Evolutionary conservation across 257 asterid genomes (phyloP).

Genomic region (Solanum acaule): DNA sequence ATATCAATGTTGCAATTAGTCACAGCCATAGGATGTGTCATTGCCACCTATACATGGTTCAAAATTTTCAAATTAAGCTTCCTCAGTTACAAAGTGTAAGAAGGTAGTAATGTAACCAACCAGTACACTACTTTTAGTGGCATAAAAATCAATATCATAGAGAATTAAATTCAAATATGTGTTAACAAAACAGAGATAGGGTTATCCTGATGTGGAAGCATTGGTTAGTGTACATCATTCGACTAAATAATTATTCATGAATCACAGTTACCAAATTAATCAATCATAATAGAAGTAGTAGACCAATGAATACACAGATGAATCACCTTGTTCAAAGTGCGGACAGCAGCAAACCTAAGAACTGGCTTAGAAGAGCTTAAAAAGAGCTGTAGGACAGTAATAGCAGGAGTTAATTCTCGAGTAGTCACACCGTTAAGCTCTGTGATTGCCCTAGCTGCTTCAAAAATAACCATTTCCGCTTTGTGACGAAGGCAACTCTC

Average conservation of each 20-base stretch:
- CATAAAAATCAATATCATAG: not conserved
- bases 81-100: not conserved
- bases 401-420: slow-evolving; percentile 92
- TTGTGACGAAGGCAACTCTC: slow-evolving; percentile 95
- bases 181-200: not conserved
- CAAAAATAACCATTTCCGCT: slow-evolving; percentile 93
- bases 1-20: slow-evolving; percentile 91
- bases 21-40: slow-evolving; percentile 93
- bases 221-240: not conserved
- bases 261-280: not conserved
- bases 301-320: not conserved
- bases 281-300: not conserved
- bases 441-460: slow-evolving; percentile 97
- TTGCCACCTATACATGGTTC: slow-evolving; percentile 62
- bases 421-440: slow-evolving; percentile 70
- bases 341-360: slow-evolving; percentile 93
- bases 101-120: not conserved
- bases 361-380: slow-evolving; percentile 93
- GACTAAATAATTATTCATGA: not conserved
- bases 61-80: not conserved
- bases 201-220: not conserved
- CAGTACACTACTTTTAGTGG: not conserved
- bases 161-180: not conserved
- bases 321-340: slow-evolving; percentile 84
- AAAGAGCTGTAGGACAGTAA: slow-evolving; percentile 82